Evolutionary conservation across 2,329 filamentous ascomycete species (phyloP), one percentile per base, ranked within the genome.

Genomic region (Cytospora paraplurivora): DNA sequence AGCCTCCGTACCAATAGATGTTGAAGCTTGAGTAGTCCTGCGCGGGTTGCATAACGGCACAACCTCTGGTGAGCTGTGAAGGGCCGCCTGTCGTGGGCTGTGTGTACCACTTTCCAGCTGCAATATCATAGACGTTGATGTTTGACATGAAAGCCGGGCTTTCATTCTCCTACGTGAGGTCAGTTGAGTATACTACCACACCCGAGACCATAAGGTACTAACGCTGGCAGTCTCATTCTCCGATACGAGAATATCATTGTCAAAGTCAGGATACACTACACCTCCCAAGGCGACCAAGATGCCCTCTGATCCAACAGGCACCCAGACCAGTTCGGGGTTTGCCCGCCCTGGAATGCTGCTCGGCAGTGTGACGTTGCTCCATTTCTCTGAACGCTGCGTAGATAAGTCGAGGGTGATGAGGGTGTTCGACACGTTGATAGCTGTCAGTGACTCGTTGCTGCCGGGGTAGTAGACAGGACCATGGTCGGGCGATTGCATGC

Each of bases 1-100:
- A 93, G 0, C 92, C 92, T 17, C 90, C 92, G 69, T 92, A 95
- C 77, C 91, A 92, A 78, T 94, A 93, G 56, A 96, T 88, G 72
- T 93, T 93, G 75, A 89, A 91, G 64, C 88, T 92, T 12, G 89
- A 90, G 38, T 80, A 81, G 71, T 93, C 90, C 52, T 85, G 80
- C 15, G 91, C 88, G 0, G 86, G 80, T n/a, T 86, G 90, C 1
- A 92, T 85, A 0, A 92, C 88, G 4, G 90, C 88, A 71, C 92
- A 95, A 72, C 89, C 81, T 81, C 89, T 73, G 76, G 90, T 72
- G 75, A 84, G 73, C 77, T 86, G 71, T 13, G 80, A 77, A 0
- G 84, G 85, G 0, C 80, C 79, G 2, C 84, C 86, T 4, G 79
- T 80, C 0, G 90, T 91, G 4, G 82, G 77, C 73, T 95, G 91